Conservation (phyloP, 2,329 filamentous ascomycete genomes). For the Pseudocercospora fuligena region DNA sequence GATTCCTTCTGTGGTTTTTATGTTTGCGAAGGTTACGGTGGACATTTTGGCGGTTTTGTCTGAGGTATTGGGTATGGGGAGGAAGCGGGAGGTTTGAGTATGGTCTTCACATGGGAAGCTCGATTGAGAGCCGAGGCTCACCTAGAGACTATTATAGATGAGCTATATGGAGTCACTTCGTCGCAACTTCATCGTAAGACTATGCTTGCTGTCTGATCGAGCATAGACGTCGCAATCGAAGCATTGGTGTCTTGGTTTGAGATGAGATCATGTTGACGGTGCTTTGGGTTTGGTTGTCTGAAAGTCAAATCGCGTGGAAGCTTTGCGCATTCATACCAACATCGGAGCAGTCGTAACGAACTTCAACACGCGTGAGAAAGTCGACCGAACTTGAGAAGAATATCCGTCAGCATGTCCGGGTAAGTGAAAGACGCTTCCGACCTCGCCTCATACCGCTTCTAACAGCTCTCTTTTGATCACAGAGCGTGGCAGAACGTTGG, state of each 20-base stretch:
- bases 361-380: neutral
- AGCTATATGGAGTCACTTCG: neutral
- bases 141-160: neutral
- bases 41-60: conserved; percentile 16
- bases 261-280: no score
- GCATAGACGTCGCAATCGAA: neutral
- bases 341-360: neutral
- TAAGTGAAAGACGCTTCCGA: neutral
- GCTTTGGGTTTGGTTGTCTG: neutral
- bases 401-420: conserved; percentile 1
- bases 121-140: neutral
- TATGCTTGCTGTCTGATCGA: neutral
- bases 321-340: neutral
- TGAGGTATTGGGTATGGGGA: neutral
- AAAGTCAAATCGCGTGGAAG: conserved; percentile 2
- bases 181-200: neutral
- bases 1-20: conserved; percentile 54
- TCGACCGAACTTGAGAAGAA: neutral
- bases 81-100: neutral
- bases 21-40: conserved; percentile 14
- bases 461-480: neutral
- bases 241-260: neutral
- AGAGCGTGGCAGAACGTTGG: conserved; percentile 8
- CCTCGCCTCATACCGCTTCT: neutral
- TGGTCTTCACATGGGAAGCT: conserved; percentile 1